A percentile compares a stretch with the other conserved stretches of the same genome.
Evolutionary conservation across 1,284 basidiomycete genomes (phyloP).

Genomic region (Melampsora larici-populina): DNA sequence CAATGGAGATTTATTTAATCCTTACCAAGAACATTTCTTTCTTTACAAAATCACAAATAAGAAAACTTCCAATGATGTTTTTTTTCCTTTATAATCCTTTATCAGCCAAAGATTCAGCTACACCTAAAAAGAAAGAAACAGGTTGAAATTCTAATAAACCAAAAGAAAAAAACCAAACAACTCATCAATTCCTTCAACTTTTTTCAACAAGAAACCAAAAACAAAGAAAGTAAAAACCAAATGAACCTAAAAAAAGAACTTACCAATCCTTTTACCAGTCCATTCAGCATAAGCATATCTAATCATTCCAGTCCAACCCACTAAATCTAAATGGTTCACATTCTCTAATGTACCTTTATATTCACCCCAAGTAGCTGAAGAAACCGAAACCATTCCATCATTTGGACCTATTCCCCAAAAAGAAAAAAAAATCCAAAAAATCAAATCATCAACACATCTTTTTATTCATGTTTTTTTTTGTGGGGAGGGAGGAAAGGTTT

Average conservation of each 20-base stretch:
- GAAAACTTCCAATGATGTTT: no score
- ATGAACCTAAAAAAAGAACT: no score
- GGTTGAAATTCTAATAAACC: constrained; percentile 53
- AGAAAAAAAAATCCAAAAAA: not conserved
- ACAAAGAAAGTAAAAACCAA: constrained; percentile 53
- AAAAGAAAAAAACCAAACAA: constrained; percentile 54
- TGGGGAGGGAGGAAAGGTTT: constrained; percentile 45
- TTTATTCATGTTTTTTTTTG: not conserved
- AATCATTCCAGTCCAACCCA: constrained; percentile 47
- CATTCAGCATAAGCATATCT: constrained; percentile 44
- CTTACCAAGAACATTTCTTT: no score
- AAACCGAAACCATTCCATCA: constrained; percentile 80
- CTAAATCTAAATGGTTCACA: constrained; percentile 89
- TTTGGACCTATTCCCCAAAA: constrained; percentile 57
- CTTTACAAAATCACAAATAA: no score
- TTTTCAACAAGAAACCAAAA: constrained; percentile 54
- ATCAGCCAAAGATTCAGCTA: constrained; percentile 46
- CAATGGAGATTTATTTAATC: no score
- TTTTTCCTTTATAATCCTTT: constrained; percentile 43
- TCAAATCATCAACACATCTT: no score
- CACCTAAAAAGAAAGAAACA: constrained; percentile 46
- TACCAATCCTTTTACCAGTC: not conserved
- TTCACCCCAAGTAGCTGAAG: constrained; percentile 71
- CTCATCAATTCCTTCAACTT: not conserved
- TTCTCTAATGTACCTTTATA: constrained; percentile 60